Evolutionary conservation across 345 rosid genomes (phyloP).

Genomic region (Ceriops decandra): DNA sequence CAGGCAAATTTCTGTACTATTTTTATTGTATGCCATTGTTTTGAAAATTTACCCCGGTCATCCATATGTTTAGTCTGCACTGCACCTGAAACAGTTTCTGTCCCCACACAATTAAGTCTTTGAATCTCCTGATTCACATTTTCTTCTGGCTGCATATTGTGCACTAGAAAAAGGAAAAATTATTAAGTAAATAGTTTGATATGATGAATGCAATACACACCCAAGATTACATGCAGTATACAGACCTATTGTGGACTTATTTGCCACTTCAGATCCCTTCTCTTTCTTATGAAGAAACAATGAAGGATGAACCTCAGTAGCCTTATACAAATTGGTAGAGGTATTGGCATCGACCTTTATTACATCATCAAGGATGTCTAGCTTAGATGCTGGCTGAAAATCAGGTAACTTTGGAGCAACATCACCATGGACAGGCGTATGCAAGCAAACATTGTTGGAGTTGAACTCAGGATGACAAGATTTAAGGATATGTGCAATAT

Average conservation of each 20-base stretch:
- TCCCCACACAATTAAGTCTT: conserved; percentile 19
- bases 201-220: conserved; percentile 7
- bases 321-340: conserved; percentile 19
- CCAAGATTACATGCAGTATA: conserved; percentile 11
- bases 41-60: conserved; percentile 37
- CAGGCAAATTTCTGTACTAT: background rate
- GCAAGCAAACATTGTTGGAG: conserved; percentile 13
- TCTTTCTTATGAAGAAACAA: conserved; percentile 26
- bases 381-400: conserved; percentile 28
- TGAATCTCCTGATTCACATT: conserved; percentile 30
- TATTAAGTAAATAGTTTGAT: conserved; percentile 3
- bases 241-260: conserved; percentile 30
- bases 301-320: conserved; percentile 21
- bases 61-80: conserved; percentile 22
- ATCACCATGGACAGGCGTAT: conserved; percentile 20
- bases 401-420: conserved; percentile 20
- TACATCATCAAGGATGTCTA: conserved; percentile 11
- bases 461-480: conserved; percentile 1
- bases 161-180: conserved; percentile 29
- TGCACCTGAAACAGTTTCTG: conserved; percentile 27
- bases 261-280: conserved; percentile 23
- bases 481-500: conserved; percentile 1
- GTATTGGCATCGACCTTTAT: conserved; percentile 25
- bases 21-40: background rate
- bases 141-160: conserved; percentile 29